Evolutionary conservation across 129 eudicot species (phyloP).

Genomic region (Flaveria brownii): DNA sequence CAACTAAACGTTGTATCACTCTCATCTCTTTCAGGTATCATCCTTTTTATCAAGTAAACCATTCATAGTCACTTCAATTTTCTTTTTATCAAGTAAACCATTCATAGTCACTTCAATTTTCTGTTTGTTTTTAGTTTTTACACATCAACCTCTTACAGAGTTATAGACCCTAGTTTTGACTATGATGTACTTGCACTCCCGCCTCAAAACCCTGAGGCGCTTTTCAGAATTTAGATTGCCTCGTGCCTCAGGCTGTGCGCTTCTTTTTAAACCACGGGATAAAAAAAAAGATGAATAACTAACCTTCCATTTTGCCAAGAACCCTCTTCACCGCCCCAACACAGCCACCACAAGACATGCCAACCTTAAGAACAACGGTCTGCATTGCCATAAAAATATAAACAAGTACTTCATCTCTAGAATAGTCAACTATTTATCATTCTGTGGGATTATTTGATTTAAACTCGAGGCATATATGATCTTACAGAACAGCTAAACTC

Average conservation of each 20-base stretch:
- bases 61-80: too few species aligned
- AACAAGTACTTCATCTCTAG: conserved; percentile 10
- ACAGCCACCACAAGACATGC: conserved; percentile 95
- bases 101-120: too few species aligned
- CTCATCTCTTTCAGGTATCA: too few species aligned
- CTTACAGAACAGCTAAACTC: not conserved
- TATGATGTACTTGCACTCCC: too few species aligned
- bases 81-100: too few species aligned
- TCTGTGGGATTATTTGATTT: not conserved
- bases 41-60: too few species aligned
- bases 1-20: too few species aligned
- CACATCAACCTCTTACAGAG: too few species aligned
- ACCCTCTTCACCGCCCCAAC: conserved; percentile 93
- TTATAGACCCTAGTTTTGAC: too few species aligned
- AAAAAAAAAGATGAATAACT: conserved; percentile 15
- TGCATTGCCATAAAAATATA: conserved; percentile 39
- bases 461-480: not conserved
- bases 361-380: conserved; percentile 95
- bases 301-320: conserved; percentile 92
- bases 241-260: not conserved
- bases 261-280: not conserved
- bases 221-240: not conserved
- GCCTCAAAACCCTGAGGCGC: too few species aligned
- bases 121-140: too few species aligned
- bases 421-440: not conserved